Conservation (phyloP, 345 rosid genomes). For the Lepidium aucheri region DNA sequence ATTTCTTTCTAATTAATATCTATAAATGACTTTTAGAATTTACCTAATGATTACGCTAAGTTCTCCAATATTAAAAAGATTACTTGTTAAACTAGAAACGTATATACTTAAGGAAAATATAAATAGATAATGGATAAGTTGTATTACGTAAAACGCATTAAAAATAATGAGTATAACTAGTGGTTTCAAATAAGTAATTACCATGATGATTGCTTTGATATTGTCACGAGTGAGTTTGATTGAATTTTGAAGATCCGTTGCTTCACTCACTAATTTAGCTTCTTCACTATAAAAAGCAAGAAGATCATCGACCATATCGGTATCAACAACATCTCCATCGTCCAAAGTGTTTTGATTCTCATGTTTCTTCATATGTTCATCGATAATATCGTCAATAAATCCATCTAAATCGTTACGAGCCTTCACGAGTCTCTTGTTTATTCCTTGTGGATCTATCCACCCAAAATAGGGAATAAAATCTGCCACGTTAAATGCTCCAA, state of each 20-base stretch:
- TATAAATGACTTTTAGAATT: too few relatives aligned
- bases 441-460: slow-evolving; percentile 82
- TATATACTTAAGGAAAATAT: too few relatives aligned
- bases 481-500: slow-evolving; percentile 89
- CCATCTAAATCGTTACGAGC: slow-evolving; percentile 64
- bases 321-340: slow-evolving; percentile 26
- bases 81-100: too few relatives aligned
- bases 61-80: too few relatives aligned
- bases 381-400: slow-evolving; percentile 73
- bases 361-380: slow-evolving; percentile 62
- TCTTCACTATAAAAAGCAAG: slow-evolving; percentile 75
- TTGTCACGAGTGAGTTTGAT: slow-evolving; percentile 64
- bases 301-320: slow-evolving; percentile 91
- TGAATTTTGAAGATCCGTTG: slow-evolving; percentile 58
- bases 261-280: slow-evolving; percentile 41
- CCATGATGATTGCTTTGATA: slow-evolving; percentile 98
- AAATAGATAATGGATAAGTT: not conserved
- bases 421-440: slow-evolving; percentile 40
- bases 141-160: slow-evolving; percentile 1
- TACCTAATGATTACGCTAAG: too few relatives aligned
- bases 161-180: not conserved
- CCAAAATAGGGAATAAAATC: slow-evolving; percentile 73
- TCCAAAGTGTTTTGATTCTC: slow-evolving; percentile 7
- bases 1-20: too few relatives aligned
- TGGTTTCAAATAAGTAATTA: slow-evolving; percentile 11